These are phyloP conservation scores for Monilinia polystroma DNA, from an alignment of 2,329 filamentous ascomycete species.

Conservation along the genomic window DNA sequence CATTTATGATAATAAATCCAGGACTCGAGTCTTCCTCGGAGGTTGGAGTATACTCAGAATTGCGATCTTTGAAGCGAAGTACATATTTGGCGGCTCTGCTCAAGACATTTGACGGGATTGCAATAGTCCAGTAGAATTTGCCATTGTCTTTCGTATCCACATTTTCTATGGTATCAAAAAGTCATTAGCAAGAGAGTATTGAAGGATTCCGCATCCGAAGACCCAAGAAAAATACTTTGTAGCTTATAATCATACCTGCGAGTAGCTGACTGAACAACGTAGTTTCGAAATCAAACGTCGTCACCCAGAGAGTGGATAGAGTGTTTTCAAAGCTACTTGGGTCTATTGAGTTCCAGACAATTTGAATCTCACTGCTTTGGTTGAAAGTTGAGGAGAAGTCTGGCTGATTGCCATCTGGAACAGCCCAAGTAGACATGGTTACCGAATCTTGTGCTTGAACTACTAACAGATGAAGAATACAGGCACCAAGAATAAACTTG, in stretches of 20 bases:
- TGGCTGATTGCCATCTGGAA: background rate
- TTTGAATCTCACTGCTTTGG: background rate
- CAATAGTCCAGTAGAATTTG: background rate
- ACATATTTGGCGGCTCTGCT: background rate
- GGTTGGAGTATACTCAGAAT: background rate
- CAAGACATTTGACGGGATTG: background rate
- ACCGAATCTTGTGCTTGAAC: background rate
- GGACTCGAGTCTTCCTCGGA: background rate
- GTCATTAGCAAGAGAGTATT: background rate
- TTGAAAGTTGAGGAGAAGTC: background rate
- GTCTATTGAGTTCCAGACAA: background rate
- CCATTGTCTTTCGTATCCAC: background rate
- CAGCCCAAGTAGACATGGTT: background rate
- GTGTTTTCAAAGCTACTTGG: no score
- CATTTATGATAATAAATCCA: background rate
- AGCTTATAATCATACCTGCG: background rate
- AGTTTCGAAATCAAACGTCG: background rate
- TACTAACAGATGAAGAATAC: background rate
- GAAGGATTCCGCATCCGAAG: no score
- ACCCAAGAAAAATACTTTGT: background rate
- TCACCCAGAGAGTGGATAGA: background rate
- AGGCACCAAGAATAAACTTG: background rate
- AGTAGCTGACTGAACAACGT: background rate
- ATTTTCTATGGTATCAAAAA: background rate
- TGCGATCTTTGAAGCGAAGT: background rate